Evolutionary conservation across 805 yeast species (phyloP).

Genomic region (Ogataea methylovora): DNA sequence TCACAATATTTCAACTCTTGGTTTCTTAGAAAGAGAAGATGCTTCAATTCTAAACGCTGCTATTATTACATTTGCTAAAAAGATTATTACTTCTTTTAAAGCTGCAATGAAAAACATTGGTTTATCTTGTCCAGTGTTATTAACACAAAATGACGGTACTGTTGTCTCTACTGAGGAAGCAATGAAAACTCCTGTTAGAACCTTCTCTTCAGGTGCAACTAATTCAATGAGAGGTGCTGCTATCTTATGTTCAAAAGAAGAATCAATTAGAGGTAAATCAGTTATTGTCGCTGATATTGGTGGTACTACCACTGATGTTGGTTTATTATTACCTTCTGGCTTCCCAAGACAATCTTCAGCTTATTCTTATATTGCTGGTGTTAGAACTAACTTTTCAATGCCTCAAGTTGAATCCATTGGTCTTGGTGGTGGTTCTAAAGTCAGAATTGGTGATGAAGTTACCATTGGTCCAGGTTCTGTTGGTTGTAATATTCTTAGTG

Average conservation of each 20-base stretch:
- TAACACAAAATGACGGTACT: constrained; percentile 38
- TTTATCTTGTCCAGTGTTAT: constrained; percentile 25
- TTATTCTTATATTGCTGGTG: constrained; percentile 32
- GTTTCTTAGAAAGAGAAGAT: constrained; percentile 35
- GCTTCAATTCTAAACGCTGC: constrained; percentile 35
- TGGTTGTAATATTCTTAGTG: constrained; percentile 27
- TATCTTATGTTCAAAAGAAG: constrained; percentile 23
- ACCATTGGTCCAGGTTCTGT: constrained; percentile 37
- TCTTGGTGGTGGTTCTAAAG: constrained; percentile 39
- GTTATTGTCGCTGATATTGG: constrained; percentile 34
- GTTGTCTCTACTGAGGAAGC: constrained; percentile 30
- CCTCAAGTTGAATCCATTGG: constrained; percentile 38
- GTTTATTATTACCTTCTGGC: constrained; percentile 31
- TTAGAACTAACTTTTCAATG: constrained; percentile 36
- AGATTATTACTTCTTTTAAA: constrained; percentile 27
- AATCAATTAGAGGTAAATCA: constrained; percentile 13
- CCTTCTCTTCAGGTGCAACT: constrained; percentile 37
- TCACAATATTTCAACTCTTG: constrained; percentile 29
- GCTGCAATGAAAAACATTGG: constrained; percentile 24
- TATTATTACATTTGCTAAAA: constrained; percentile 29
- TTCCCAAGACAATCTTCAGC: constrained; percentile 36
- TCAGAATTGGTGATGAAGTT: constrained; percentile 15
- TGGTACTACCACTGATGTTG: constrained; percentile 40
- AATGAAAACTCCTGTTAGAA: constrained; percentile 27
- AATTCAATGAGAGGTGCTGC: constrained; percentile 36